These are phyloP conservation scores for Nidula microcarpa DNA, from an alignment of 768 basidiomycete genomes.

Conservation along the genomic window DNA sequence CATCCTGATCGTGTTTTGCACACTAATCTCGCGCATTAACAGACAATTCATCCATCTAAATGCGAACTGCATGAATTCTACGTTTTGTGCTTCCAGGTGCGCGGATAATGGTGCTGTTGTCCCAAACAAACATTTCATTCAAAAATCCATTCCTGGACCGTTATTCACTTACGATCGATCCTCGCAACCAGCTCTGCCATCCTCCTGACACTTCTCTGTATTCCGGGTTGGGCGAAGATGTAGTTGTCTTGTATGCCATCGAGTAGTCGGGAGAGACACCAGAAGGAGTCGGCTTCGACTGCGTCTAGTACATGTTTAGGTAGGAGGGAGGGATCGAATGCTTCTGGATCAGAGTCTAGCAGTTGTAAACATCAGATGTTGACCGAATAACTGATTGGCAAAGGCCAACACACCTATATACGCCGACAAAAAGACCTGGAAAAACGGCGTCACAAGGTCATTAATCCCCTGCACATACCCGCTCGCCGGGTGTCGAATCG, in stretches of 20 bases:
- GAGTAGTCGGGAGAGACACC: slow-evolving; percentile 93
- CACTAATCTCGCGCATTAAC: slow-evolving; percentile 96
- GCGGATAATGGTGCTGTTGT: slow-evolving; percentile 73
- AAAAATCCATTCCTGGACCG: slow-evolving; percentile 1
- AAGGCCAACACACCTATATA: slow-evolving; percentile 81
- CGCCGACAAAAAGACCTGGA: slow-evolving; percentile 92
- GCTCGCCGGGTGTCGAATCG: slow-evolving; percentile 96
- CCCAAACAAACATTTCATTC: not conserved
- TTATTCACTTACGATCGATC: slow-evolving; percentile 65
- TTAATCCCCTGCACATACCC: slow-evolving; percentile 99
- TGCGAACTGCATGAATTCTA: slow-evolving; percentile 99
- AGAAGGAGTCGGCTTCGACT: slow-evolving; percentile 96
- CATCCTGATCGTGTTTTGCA: slow-evolving; percentile 96
- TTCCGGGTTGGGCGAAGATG: slow-evolving; percentile 94
- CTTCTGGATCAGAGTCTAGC: slow-evolving; percentile 86
- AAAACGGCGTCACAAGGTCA: slow-evolving; percentile 96
- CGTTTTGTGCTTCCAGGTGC: slow-evolving; percentile 86
- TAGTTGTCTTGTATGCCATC: slow-evolving; percentile 99
- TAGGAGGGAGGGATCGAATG: slow-evolving; percentile 77
- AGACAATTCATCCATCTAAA: slow-evolving; percentile 99
- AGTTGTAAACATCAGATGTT: slow-evolving; percentile 1
- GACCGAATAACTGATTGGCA: too few relatives aligned
- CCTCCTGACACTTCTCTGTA: slow-evolving; percentile 86
- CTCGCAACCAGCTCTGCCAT: slow-evolving; percentile 93
- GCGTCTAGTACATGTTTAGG: slow-evolving; percentile 72